These are phyloP conservation scores for Saccharomyces uvarum DNA, from an alignment of 1,139 yeast genomes.

Conservation along the genomic window DNA sequence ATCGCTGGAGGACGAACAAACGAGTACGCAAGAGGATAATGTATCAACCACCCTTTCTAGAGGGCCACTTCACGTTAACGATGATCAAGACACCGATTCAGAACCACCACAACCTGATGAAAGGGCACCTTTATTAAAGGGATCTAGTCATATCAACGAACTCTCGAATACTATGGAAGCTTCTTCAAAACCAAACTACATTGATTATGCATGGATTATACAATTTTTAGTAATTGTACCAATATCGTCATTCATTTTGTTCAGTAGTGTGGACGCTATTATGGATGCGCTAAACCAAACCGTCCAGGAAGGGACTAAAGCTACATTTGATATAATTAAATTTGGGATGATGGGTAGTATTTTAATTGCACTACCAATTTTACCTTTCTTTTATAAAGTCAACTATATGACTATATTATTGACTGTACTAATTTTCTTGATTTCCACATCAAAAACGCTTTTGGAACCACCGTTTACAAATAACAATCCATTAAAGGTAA, in stretches of 20 bases:
- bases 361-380: conserved; percentile 47
- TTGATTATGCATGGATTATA: conserved; percentile 67
- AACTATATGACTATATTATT: conserved; percentile 45
- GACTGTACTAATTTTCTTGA: conserved; percentile 33
- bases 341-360: conserved; percentile 36
- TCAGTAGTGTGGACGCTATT: conserved; percentile 42
- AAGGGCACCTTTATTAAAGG: conserved; percentile 25
- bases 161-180: not conserved
- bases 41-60: not conserved
- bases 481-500: conserved; percentile 57
- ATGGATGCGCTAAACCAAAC: conserved; percentile 63
- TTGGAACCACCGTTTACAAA: conserved; percentile 48
- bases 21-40: not conserved
- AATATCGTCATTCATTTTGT: conserved; percentile 45
- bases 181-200: not conserved
- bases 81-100: conserved; percentile 7
- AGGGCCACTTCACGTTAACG: not conserved
- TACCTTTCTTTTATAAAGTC: conserved; percentile 67
- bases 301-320: conserved; percentile 51
- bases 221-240: conserved; percentile 68
- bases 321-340: conserved; percentile 44
- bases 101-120: conserved; percentile 23
- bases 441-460: conserved; percentile 37
- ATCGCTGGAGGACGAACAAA: not conserved
- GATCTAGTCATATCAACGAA: not conserved